Evolutionary conservation across 192 early-diverging fungal species (phyloP), one percentile per base, ranked within the genome.

Genomic region (Diversispora eburnea): DNA sequence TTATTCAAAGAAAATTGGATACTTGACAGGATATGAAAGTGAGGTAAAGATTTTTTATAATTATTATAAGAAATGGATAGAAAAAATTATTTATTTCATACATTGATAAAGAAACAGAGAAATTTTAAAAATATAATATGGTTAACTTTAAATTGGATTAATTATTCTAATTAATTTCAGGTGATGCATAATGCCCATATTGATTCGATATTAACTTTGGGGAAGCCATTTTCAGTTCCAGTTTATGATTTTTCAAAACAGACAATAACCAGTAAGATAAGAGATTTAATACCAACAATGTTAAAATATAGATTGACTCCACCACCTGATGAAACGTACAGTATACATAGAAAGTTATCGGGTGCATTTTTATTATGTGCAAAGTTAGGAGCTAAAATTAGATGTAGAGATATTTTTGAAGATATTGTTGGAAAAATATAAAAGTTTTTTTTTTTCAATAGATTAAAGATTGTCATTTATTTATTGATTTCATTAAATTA

Each of bases 301-400:
- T 85, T 99, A 65, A 84, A 89, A 59, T 90, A 99, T 72, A 82
- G 97, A 25, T 78, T 99, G 43, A 97, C 93, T 6, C 97, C 97
- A 12, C 97, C 97, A 5, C 97, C 97, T n/a, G 97, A 99, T 72
- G 95, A 97, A 78, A 94, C 93, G 5, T 99, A 99, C 79, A 92
- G 92, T 13, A 80, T 98, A 78, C 97, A 99, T 72, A 85, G 95
- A 47, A 99, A 98, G 77, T 85, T 99, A 55, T 92, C 91, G 20
- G 95, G 97, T 2, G 92, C 91, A 0, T 98, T 95, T 77, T 80
- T 99, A 79, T 79, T 98, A 20, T 99, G 95, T 76, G 87, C 91
- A 17, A 93, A 91, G 79, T 79, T 99, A 41, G 77, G 89, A 0
- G 74, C 81, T 0, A 33, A 68, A 3, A 75, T 82, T 2, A 75